Base-by-base conservation (phyloP, 2,329 filamentous ascomycete species). In the Trichoderma citrinoviride region DNA sequence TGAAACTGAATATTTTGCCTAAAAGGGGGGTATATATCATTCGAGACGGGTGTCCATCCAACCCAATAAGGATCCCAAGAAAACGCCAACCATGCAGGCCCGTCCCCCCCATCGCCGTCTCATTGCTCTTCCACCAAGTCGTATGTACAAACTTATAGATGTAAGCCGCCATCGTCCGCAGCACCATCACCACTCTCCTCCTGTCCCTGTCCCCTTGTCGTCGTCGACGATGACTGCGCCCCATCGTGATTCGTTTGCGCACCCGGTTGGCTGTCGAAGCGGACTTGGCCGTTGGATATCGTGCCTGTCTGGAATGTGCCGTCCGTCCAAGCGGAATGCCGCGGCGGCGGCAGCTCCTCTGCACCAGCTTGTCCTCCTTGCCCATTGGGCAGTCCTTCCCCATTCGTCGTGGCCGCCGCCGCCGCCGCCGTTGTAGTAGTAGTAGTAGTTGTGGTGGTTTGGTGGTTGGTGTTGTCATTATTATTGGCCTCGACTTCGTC, bases 261-360 rank as follows among this genome's bases (percentile, higher is more conserved):
- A 15, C 67, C 69, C 0, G 71, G 61, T 43, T 70, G 68, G 3
- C 63, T 62, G 69, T 83, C 79, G 73, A 84, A 77, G n/a, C 75
- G 77, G 3, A 85, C 68, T 70, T 81, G 76, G 25, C 83, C 83
- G 66, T 80, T 79, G 2, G 81, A 78, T 70, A 88, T 81, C 15
- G 81, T 82, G 10, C 86, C 86, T 1, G 82, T 85, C 72, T 86
- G 83, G 70, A 89, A 88, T 0, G 87, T 89, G 25, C 87, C 87
- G 71, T 89, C 86, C 29, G 73, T 79, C 87, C 87, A 89, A 0
- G 87, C 80, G 47, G 80, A 75, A 64, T 78, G 77, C 62, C 64
- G 21, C 29, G 50, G 40, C 67, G 49, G 43, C 27, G 58, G 47
- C 5, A 56, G n/a, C 10, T 62, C 55, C 23, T 49, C 46, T 3